A percentile compares a stretch with the other conserved stretches of the same genome.
phyloP scores from a whole-genome alignment of 495 filamentous ascomycete species.

The Glarea lozoyensis region DNA sequence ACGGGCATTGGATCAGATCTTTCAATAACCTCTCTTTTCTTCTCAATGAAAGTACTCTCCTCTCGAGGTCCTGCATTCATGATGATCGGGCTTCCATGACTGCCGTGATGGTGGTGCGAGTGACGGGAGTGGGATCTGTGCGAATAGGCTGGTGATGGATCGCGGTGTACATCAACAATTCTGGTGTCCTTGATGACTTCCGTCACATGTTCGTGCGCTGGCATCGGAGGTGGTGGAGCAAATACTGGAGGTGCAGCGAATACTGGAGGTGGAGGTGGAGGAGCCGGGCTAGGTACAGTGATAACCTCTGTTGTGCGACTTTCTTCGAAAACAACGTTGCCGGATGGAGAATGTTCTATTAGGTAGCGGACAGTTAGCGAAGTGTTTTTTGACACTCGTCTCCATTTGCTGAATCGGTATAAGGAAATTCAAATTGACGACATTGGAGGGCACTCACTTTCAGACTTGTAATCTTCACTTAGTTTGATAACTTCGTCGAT shows the following conservation, averaged over 20 bases:
- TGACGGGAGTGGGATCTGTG: conserved; percentile 14
- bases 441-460: conserved; percentile 23
- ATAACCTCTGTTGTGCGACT: conserved; percentile 13
- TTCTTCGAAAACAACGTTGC: conserved; percentile 16
- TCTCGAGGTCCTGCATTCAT: conserved; percentile 17
- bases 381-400: too few species aligned
- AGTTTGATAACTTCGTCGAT: conserved; percentile 81
- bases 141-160: conserved; percentile 21
- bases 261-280: conserved; percentile 18
- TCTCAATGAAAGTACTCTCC: conserved; percentile 16
- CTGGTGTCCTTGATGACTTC: conserved; percentile 28
- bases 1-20: conserved; percentile 15
- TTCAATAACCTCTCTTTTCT: conserved; percentile 10
- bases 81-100: conserved; percentile 26
- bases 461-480: conserved; percentile 56
- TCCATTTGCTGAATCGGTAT: too few species aligned
- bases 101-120: conserved; percentile 19
- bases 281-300: conserved; percentile 17
- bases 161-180: conserved; percentile 29
- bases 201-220: conserved; percentile 15
- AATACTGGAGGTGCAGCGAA: too few species aligned
- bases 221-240: conserved; percentile 22
- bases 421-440: conserved; percentile 7
- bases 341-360: conserved; percentile 16
- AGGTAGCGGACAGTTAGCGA: too few species aligned